phyloP scores from a whole-genome alignment of 805 yeast species.

The Starmerella vitae region DNA sequence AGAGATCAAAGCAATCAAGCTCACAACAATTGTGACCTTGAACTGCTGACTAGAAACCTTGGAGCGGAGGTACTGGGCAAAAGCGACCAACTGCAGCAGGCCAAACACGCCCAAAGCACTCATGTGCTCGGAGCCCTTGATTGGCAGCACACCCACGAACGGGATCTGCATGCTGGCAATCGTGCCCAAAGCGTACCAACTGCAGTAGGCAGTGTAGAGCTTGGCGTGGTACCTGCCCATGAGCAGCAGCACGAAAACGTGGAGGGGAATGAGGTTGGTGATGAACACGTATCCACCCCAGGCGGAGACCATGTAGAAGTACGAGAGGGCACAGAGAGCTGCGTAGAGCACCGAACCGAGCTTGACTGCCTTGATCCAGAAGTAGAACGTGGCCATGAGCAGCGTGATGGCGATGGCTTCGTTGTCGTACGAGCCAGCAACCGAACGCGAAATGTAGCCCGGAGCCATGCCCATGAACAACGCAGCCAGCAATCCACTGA shows the following conservation, averaged over 20 bases:
- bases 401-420: constrained; percentile 97
- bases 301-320: constrained; percentile 98
- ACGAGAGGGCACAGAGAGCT: constrained; percentile 67
- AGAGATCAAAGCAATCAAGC: constrained; percentile 41
- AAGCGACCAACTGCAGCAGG: constrained; percentile 73
- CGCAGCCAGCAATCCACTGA: constrained; percentile 86
- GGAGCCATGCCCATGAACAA: constrained; percentile 96
- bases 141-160: constrained; percentile 93
- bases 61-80: constrained; percentile 68
- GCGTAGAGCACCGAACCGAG: constrained; percentile 80
- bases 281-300: constrained; percentile 99
- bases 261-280: constrained; percentile 92
- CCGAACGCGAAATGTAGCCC: constrained; percentile 95
- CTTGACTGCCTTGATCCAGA: constrained; percentile 91
- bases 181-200: constrained; percentile 98
- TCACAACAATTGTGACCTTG: constrained; percentile 36
- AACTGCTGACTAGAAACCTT: constrained; percentile 63
- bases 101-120: constrained; percentile 97
- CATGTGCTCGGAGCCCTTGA: constrained; percentile 96
- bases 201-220: constrained; percentile 78
- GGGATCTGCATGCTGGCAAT: constrained; percentile 98
- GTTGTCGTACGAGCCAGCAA: constrained; percentile 97
- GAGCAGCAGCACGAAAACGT: constrained; percentile 71
- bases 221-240: constrained; percentile 89
- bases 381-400: constrained; percentile 85